Percentiles rank a stretch among this genome's conserved stretches.
Conservation (phyloP, 768 basidiomycete genomes). For the Pleurotus tuber-regium region DNA sequence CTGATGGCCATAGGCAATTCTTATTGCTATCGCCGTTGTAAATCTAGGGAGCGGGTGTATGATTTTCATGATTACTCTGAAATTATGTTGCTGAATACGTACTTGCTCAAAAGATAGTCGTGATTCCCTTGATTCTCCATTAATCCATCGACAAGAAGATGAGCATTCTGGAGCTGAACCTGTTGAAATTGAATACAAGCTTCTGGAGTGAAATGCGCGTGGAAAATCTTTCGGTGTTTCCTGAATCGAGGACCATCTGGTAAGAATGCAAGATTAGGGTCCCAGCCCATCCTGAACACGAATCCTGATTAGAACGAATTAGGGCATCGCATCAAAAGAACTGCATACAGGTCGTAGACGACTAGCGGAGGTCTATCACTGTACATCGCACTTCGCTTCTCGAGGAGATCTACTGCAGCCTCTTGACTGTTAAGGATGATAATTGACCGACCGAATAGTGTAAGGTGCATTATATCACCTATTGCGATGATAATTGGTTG, state of each 20-base stretch:
- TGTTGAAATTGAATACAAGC: conserved; percentile 34
- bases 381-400: conserved; percentile 22
- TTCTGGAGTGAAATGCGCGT: conserved; percentile 43
- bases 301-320: background rate
- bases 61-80: conserved; percentile 20
- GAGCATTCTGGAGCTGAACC: conserved; percentile 40
- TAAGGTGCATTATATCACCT: conserved; percentile 11
- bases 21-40: conserved; percentile 44
- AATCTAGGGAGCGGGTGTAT: conserved; percentile 27
- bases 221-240: conserved; percentile 51
- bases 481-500: background rate
- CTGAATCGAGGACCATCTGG: conserved; percentile 41
- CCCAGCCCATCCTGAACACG: conserved; percentile 8
- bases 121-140: conserved; percentile 25
- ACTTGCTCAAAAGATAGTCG: conserved; percentile 25
- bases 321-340: too few relatives aligned
- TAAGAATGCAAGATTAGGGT: conserved; percentile 6
- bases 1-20: conserved; percentile 46
- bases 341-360: conserved; percentile 42
- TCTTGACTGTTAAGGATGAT: conserved; percentile 10
- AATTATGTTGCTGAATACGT: conserved; percentile 40
- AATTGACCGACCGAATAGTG: conserved; percentile 8
- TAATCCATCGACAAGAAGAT: conserved; percentile 37
- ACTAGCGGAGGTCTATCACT: conserved; percentile 35
- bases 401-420: conserved; percentile 13